Evolutionary conservation across 805 yeast species (phyloP).

Genomic region (Starmera quercuum): DNA sequence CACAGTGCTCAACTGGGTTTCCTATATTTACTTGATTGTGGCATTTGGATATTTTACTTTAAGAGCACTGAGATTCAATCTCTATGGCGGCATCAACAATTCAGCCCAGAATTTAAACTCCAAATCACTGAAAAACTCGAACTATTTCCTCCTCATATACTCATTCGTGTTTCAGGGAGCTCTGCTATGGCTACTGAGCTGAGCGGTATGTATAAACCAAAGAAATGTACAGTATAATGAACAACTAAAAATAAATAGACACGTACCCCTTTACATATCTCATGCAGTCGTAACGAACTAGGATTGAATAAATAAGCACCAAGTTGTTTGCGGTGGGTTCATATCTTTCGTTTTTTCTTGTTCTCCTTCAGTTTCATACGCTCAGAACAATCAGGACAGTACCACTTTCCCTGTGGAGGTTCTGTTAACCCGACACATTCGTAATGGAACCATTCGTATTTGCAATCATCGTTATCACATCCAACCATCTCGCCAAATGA

Average conservation of each 20-base stretch:
- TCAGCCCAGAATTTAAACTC: conserved; percentile 54
- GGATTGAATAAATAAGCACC: conserved; percentile 28
- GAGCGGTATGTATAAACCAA: neutral
- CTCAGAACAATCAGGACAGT: conserved; percentile 73
- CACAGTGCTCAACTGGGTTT: conserved; percentile 38
- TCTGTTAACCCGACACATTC: conserved; percentile 84
- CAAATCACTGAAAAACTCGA: conserved; percentile 68
- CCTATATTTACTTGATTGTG: conserved; percentile 40
- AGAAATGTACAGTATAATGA: neutral
- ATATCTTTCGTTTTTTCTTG: conserved; percentile 14
- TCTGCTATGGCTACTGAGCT: conserved; percentile 61
- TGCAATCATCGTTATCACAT: conserved; percentile 86
- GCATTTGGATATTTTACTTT: conserved; percentile 61
- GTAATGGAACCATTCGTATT: conserved; percentile 94
- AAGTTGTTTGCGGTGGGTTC: conserved; percentile 26
- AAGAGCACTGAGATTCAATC: conserved; percentile 41
- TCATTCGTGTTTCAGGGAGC: conserved; percentile 74
- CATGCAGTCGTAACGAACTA: neutral
- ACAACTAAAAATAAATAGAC: neutral
- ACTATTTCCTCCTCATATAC: conserved; percentile 81
- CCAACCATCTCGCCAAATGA: conserved; percentile 97
- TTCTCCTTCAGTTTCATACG: conserved; percentile 21
- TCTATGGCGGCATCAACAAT: conserved; percentile 33
- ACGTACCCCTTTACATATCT: neutral
- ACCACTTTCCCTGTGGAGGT: conserved; percentile 93